Conservation (phyloP, 331 rosid species). For the Dryas integrifolia region DNA sequence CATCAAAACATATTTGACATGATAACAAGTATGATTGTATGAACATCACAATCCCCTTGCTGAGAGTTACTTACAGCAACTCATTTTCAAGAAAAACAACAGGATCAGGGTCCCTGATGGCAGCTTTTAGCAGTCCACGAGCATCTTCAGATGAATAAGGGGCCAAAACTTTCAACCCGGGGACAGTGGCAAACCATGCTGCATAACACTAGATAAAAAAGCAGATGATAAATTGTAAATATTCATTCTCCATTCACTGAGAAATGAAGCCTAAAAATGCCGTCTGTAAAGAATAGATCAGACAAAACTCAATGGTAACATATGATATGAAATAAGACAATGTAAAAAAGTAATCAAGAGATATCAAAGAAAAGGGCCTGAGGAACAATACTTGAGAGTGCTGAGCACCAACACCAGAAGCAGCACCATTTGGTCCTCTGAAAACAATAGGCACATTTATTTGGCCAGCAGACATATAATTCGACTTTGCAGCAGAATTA, state of each 20-base stretch:
- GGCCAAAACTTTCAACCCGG: constrained; percentile 89
- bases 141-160: constrained; percentile 99
- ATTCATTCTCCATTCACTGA: background rate
- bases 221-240: constrained; percentile 7
- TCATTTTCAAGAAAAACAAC: constrained; percentile 97
- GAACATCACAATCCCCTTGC: constrained; percentile 5
- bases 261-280: constrained; percentile 12
- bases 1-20: constrained; percentile 25
- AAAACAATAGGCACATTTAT: constrained; percentile 90
- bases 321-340: constrained; percentile 2
- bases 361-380: constrained; percentile 15
- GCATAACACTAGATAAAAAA: constrained; percentile 75
- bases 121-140: constrained; percentile 94
- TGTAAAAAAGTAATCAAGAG: background rate
- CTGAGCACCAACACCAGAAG: constrained; percentile 99
- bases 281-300: constrained; percentile 2
- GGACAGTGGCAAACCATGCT: constrained; percentile 78
- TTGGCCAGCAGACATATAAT: constrained; percentile 96
- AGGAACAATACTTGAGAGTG: constrained; percentile 81
- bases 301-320: background rate
- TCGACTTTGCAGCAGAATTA: constrained; percentile 95
- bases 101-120: constrained; percentile 98
- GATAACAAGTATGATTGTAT: background rate
- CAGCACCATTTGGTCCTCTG: constrained; percentile 99
- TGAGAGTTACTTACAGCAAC: constrained; percentile 59